These are phyloP conservation scores for Rhazya stricta DNA, from an alignment of 257 asterid species.

Conservation along the genomic window DNA sequence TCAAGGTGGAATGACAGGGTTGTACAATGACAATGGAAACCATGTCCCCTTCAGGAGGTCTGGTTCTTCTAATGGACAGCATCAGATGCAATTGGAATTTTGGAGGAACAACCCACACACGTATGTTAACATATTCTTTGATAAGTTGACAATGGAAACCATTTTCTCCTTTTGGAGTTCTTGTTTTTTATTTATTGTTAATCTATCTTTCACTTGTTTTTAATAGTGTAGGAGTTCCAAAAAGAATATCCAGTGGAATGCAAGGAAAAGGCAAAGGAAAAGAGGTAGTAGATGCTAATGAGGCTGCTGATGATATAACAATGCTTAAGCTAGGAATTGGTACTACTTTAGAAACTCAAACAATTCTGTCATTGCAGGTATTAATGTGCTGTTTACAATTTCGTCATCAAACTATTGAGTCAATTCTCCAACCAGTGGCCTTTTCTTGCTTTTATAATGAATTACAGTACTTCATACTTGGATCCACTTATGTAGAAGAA, in stretches of 20 bases:
- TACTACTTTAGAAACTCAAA: neutral
- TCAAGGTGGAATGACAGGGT: neutral
- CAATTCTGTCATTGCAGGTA: neutral
- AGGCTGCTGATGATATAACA: neutral
- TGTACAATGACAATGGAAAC: neutral
- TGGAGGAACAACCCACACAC: neutral
- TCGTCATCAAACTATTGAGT: too few relatives aligned
- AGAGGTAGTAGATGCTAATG: neutral
- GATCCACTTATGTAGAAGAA: neutral
- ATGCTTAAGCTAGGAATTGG: neutral
- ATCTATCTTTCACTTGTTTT: too few relatives aligned
- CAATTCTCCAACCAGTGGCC: neutral
- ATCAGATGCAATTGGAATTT: neutral
- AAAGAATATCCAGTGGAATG: neutral
- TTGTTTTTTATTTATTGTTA: too few relatives aligned
- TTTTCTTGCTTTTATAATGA: neutral
- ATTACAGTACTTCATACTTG: neutral
- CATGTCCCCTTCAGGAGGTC: neutral
- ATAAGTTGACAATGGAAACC: too few relatives aligned
- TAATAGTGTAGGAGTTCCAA: neutral
- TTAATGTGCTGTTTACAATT: too few relatives aligned
- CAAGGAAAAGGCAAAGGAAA: conserved; percentile 1
- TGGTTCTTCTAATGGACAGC: neutral
- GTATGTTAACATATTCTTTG: too few relatives aligned
- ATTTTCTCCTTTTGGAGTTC: too few relatives aligned